Conservation (phyloP, 805 yeast genomes). For the Spathaspora passalidarum region DNA sequence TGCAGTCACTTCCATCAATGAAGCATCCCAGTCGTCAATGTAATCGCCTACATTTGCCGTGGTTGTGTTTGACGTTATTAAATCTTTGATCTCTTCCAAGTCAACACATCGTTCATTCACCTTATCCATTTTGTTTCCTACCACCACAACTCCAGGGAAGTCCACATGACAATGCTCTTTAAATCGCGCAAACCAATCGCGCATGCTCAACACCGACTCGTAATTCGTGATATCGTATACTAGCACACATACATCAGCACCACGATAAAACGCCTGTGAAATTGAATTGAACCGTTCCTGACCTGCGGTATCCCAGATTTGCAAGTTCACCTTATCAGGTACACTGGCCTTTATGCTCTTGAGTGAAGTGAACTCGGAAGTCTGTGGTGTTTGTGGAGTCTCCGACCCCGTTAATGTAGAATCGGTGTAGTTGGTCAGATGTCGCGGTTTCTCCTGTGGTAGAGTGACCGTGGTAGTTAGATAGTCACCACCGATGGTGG, state of each 20-base stretch:
- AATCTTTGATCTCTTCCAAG: slow-evolving; percentile 31
- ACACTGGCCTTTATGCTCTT: neutral
- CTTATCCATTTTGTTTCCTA: slow-evolving; percentile 52
- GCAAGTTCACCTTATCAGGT: slow-evolving; percentile 35
- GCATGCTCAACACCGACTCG: slow-evolving; percentile 46
- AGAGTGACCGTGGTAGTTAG: slow-evolving; percentile 38
- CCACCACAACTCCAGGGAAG: slow-evolving; percentile 47
- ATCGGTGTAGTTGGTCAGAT: neutral
- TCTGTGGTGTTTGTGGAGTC: neutral
- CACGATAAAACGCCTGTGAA: slow-evolving; percentile 55
- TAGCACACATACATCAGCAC: slow-evolving; percentile 53
- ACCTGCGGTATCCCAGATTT: slow-evolving; percentile 55
- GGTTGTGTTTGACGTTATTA: slow-evolving; percentile 21
- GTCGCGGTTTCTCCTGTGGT: slow-evolving; percentile 5
- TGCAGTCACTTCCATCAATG: slow-evolving; percentile 31
- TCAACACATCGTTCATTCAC: slow-evolving; percentile 32
- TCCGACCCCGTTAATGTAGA: neutral
- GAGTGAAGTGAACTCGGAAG: neutral
- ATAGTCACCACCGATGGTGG: slow-evolving; percentile 60
- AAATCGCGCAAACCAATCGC: slow-evolving; percentile 48
- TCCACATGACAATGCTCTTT: slow-evolving; percentile 46
- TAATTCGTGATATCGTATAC: slow-evolving; percentile 55
- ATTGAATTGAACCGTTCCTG: slow-evolving; percentile 48
- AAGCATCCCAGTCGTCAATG: slow-evolving; percentile 32
- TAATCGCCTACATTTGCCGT: slow-evolving; percentile 21